Evolutionary conservation across 306 rosid genomes (phyloP), one percentile per base, ranked within the genome.

Genomic region (Cucurbita argyrosperma): DNA sequence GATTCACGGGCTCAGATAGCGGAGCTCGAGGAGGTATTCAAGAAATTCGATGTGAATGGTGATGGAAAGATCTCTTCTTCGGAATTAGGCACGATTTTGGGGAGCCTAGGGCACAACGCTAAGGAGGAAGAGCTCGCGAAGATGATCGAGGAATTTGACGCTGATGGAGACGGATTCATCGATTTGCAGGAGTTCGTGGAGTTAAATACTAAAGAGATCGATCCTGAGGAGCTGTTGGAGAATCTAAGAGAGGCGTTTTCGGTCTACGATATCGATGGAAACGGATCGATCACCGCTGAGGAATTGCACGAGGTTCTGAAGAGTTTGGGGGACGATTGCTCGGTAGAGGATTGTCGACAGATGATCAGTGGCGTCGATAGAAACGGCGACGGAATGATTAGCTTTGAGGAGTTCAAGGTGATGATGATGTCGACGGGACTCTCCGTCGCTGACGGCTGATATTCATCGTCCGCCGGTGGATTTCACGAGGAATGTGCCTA

Each of bases 291-390:
- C 35, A 76, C 97, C 0, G 98, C 88, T 1, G 97, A 93, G 83
- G 98, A 93, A 58, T 77, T 93, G 5, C 80, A 85, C 52, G 74
- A 80, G 73, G 98, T 93, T 6, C 63, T 93, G 79, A 63, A 59
- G 42, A 87, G 94, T 69, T 85, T 93, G 23, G 96, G 92, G 0
- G 98, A 93, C 39, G 90, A 93, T 1, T 87, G 93, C 76, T 86
- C 98, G 2, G 55, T 90, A 7, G 87, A 82, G 0, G 98, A 93
- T 45, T 93, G 98, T 78, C 78, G 85, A 81, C 76, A 78, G 47
- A 93, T 93, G 98, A 93, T 93, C 74, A 53, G 80, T n/a, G 96
- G 92, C 7, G 97, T 87, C 3, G 98, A 92, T 11, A 79, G 85
- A 7, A 88, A 93, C 71, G 97, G 98, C 1, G 92, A 93, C 52